Base-by-base conservation (phyloP, 768 basidiomycete species). In the Termitomyces sp. region DNA sequence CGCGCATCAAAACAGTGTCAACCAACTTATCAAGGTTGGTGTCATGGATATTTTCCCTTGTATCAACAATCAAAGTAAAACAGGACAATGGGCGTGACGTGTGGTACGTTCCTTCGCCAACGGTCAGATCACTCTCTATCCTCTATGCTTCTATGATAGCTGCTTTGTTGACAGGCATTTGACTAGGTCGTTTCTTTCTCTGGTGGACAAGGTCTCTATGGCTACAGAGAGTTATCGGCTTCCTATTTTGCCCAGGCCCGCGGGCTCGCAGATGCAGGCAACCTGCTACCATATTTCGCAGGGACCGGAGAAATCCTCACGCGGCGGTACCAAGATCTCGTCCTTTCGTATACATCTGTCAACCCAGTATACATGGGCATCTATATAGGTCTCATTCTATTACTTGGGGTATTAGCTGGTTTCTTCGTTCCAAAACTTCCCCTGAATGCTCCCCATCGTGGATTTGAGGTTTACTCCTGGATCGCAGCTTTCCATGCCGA, bases 81-180 rank as follows among this genome's bases (percentile, higher is more conserved):
- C 48, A 72, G 71, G 77, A 76, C 55, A 77, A 75, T 53, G 76
- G 73, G 11, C 63, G 73, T 16, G 74, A 75, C 56, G 54, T 68
- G 5, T 67, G 48, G 24, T 79, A 77, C 58, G 74, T 75, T 9
- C 76, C 77, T n/a, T 73, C 73, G 5, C 75, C 74, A 13, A 72
- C 71, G 38, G 76, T 77, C 52, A 45, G 68, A 56, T n/a, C n/a
- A n/a, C n/a, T 40, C 14, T 36, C 22, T 33, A 5, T 45, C 48
- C 45, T 18, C 11, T 40, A 33, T 28, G 28, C 35, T 48, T 35
- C 32, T 0, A 48, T 26, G 10, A 18, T 6, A 52, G 11, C 13
- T 7, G 3, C 13, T 11, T 20, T 43, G 22, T 33, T 41, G 43
- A 41, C 52, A 22, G 30, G 1, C 28, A 28, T 11, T 10, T 43